These are phyloP conservation scores for Penicillium turbatum DNA, from an alignment of 495 filamentous ascomycete genomes.

Conservation along the genomic window DNA sequence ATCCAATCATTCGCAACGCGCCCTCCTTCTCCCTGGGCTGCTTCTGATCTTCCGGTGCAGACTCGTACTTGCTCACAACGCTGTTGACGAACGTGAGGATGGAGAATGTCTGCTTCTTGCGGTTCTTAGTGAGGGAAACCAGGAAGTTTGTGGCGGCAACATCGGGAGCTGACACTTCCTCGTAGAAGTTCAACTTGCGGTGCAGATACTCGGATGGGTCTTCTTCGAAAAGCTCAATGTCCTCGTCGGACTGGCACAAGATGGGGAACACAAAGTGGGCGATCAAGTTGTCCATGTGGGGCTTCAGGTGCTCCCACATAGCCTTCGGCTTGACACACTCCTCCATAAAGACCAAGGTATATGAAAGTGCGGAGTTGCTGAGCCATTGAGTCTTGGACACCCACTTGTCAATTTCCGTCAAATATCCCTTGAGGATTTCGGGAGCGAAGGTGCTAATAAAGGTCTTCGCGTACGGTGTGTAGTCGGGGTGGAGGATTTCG, in stretches of 20 bases:
- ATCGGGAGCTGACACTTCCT: constrained; percentile 93
- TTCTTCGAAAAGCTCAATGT: constrained; percentile 87
- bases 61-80: constrained; percentile 85
- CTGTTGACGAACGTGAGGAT: constrained; percentile 91
- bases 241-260: constrained; percentile 86
- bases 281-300: constrained; percentile 86
- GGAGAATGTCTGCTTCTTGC: constrained; percentile 92
- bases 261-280: constrained; percentile 94
- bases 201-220: constrained; percentile 96
- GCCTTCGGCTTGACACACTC: constrained; percentile 96
- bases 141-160: constrained; percentile 96
- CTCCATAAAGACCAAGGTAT: constrained; percentile 89
- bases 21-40: constrained; percentile 93
- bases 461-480: constrained; percentile 74
- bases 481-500: constrained; percentile 64
- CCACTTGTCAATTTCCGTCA: constrained; percentile 93
- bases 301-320: constrained; percentile 92
- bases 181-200: constrained; percentile 94
- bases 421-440: constrained; percentile 88
- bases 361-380: constrained; percentile 85
- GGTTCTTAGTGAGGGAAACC: constrained; percentile 86
- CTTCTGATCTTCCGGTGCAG: constrained; percentile 78
- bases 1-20: constrained; percentile 95
- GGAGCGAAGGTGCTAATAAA: constrained; percentile 91
- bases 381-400: constrained; percentile 92